Conservation (phyloP, 2,329 filamentous ascomycete species). For the Erysiphe pulchra region DNA sequence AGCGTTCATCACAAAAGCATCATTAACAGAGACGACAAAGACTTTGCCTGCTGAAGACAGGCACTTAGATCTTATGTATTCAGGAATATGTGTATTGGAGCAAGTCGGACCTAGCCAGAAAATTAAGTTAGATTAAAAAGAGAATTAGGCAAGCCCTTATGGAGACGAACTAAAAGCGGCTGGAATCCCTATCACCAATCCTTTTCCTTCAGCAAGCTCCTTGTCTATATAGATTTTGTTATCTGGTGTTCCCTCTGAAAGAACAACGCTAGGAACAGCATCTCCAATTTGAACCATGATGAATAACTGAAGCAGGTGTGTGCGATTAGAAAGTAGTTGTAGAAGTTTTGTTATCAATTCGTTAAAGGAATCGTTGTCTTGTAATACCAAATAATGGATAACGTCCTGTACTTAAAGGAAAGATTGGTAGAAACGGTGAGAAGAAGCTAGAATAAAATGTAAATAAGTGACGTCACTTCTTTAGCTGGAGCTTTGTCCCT, state of each 20-base stretch:
- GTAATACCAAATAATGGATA: too few relatives aligned
- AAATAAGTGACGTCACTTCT: too few relatives aligned
- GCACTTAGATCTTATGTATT: conserved; percentile 57
- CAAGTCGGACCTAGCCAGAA: conserved; percentile 25
- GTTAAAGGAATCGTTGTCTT: too few relatives aligned
- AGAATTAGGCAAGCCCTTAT: not conserved
- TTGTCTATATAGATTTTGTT: conserved; percentile 65
- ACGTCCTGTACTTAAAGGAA: too few relatives aligned
- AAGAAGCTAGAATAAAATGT: too few relatives aligned
- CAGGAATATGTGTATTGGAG: conserved; percentile 51
- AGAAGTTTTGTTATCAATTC: too few relatives aligned
- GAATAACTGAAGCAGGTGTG: not conserved
- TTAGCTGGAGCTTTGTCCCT: too few relatives aligned
- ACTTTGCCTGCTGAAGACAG: conserved; percentile 59
- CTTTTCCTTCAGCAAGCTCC: conserved; percentile 45
- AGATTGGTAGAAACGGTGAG: too few relatives aligned
- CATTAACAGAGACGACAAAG: conserved; percentile 80
- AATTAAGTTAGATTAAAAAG: not conserved
- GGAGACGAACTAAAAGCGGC: conserved; percentile 38
- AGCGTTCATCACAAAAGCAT: conserved; percentile 90
- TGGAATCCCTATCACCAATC: conserved; percentile 64
- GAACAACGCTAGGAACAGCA: conserved; percentile 46
- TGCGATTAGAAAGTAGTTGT: too few relatives aligned
- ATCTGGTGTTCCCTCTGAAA: conserved; percentile 61
- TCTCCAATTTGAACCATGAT: conserved; percentile 44